Evolutionary conservation across 192 early-diverging fungal species (phyloP), one percentile per base, ranked within the genome.

Genomic region (Lunasporangiospora selenospora): DNA sequence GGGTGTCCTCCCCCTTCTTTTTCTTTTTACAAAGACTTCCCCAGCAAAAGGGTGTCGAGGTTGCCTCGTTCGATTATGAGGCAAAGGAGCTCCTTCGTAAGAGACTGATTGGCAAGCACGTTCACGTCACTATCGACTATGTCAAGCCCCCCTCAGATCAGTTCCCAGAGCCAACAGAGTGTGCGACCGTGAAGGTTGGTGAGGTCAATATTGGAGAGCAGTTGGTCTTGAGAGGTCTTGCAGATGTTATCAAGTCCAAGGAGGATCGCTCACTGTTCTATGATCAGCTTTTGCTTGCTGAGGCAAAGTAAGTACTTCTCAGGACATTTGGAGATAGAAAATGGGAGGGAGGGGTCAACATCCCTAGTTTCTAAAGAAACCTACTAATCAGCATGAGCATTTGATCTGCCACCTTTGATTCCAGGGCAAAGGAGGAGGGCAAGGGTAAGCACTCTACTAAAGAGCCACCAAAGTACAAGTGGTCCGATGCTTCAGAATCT

Each of bases 21-120:
- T 5, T 3, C 4, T 56, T 51, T 39, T n/a, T 24, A n/a, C 52
- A n/a, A 30, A 44, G 65, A 55, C 53, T 60, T 49, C 19, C 64
- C 49, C 67, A 66, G 44, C 58, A 79, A 38, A 87, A 90, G 26
- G 91, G 92, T 53, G 70, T 87, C 15, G 86, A 87, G 52, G 86
- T 92, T 56, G 87, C 87, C 10, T 90, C 88, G 8, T 97, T 94
- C 73, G 84, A 92, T 33, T 87, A 88, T 66, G 91, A 97, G 53
- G 95, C 95, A 16, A 88, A 88, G 63, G 97, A 99, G 70, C 86
- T 88, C 53, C 81, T 99, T 40, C 88, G 97, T 31, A 89, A 90
- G 58, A 83, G 88, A 43, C 79, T 93, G 55, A 95, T 99, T 61
- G 97, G 95, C 27, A 92, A 92, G 69, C 81, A 82, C 30, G 97